These are phyloP conservation scores for Paradendryphiella salina DNA, from an alignment of 2,329 filamentous ascomycete species.

Conservation along the genomic window DNA sequence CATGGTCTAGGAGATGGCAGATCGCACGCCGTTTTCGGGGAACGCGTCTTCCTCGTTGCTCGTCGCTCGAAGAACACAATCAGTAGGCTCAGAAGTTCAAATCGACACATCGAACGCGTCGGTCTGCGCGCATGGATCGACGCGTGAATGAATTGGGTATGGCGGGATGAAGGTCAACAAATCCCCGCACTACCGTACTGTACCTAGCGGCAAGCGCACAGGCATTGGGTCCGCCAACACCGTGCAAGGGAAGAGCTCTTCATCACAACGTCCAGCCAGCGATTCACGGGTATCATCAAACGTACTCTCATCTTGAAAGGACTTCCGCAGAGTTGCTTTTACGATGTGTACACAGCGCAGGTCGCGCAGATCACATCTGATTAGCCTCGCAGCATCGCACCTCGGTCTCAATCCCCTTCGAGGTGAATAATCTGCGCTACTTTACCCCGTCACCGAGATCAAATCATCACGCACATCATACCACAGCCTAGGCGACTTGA, in stretches of 20 bases:
- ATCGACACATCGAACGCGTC: conserved; percentile 43
- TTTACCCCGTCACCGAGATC: not conserved
- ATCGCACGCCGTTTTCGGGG: conserved; percentile 9
- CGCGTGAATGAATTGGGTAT: conserved; percentile 17
- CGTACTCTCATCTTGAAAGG: not conserved
- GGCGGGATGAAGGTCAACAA: conserved; percentile 16
- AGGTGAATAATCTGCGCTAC: not conserved
- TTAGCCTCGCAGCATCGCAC: not conserved
- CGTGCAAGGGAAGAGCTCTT: not conserved
- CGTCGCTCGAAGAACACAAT: conserved; percentile 35
- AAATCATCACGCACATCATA: not conserved
- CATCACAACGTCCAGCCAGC: not conserved
- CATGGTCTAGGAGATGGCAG: conserved; percentile 60
- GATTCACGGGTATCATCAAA: not conserved
- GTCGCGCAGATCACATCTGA: not conserved
- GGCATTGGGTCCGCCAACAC: not conserved
- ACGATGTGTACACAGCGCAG: not conserved
- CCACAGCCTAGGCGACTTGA: not conserved
- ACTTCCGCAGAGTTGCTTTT: not conserved
- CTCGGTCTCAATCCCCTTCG: not conserved
- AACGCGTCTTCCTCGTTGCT: conserved; percentile 18
- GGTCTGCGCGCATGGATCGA: conserved; percentile 19
- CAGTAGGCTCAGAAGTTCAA: conserved; percentile 43
- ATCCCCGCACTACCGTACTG: conserved; percentile 13
- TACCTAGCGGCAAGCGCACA: conserved; percentile 5